Evolutionary conservation across 805 yeast genomes (phyloP), one percentile per base, ranked within the genome.

Genomic region (Kazachstania bromeliacearum): DNA sequence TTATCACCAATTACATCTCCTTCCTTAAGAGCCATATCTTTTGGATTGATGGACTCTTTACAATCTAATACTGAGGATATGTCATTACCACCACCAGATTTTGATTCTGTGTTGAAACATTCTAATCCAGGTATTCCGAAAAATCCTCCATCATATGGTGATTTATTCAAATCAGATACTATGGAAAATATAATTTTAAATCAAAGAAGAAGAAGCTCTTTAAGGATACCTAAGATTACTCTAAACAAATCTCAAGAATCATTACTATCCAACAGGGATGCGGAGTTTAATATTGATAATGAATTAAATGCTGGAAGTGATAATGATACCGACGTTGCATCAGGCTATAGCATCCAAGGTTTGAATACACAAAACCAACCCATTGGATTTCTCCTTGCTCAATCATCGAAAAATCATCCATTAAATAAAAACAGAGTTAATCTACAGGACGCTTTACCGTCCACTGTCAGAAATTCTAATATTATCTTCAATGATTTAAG

Each of bases 11-110:
- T 59, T 3, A 64, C 74, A 2, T 53, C 73, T 5, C 55, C 57
- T 8, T 50, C 62, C 5, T 62, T 70, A 23, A 46, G 80, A 23
- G 82, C 85, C 0, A 68, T 77, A 18, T 73, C 45, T 5, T 22
- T 8, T 22, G 12, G 10, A 22, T 8, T 12, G 29, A 26, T 29
- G 20, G 13, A n/a, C 5, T 27, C 5, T 16, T 7, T 13, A 12
- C 7, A 17, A 16, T n/a, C 14, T 27, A 28, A 31, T 6, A 28
- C 12, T 28, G 41, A 36, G 17, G 43, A 41, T 12, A 45, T 45
- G 3, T 10, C 12, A 22, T 23, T 16, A 20, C 26, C 37, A 19
- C 32, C 37, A 19, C 32, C 37, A 8, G 31, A 22, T n/a, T 33
- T 33, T 33, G 30, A 33, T 12, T 17, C 23, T n/a, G 14, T 7